Evolutionary conservation across 1,284 basidiomycete genomes (phyloP), one percentile per base, ranked within the genome.

Genomic region (Lentinus polychrous): DNA sequence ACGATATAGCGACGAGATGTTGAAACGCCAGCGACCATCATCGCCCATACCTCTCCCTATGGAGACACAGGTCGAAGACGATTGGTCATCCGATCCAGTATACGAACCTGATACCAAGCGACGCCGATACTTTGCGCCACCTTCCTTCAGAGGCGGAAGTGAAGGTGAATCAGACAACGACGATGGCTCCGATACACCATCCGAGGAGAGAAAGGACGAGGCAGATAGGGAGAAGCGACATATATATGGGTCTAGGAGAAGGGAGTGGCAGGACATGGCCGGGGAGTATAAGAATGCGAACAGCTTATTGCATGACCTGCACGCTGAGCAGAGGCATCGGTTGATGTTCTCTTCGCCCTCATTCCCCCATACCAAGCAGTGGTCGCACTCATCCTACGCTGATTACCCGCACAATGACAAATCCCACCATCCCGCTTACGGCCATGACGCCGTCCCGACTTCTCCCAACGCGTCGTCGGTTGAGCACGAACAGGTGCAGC

Each of bases 261-360:
- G 47, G 8, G 46, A 51, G 23, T 60, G 63, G 53, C 57, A 59
- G 18, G 55, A 56, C 46, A 51, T 54, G 31, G 56, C 65, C 2
- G 61, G 59, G 15, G 57, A 61, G 56, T 87, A 87, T 66, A 75
- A 74, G 58, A 65, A 69, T 34, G 68, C 76, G 43, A 88, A 88
- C 60, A 74, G 55, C 42, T 64, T 85, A 48, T 72, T 88, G 20
- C 77, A 83, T 52, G 79, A 86, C 56, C 63, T 88, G 40, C 86
- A 87, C 56, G 71, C 77, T 33, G 71, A 81, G 23, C 73, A 84
- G 54, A 75, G 82, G 49, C 81, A 84, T 56, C 73, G 82, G 38
- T 63, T 76, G 20, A 48, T 78, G 17, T 76, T 78, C 56, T 15
- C 44, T 11, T 20, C 31, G 22, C 57, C 72, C 5, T 58, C 63